These are phyloP conservation scores for Durotheca rogersii DNA, from an alignment of 495 filamentous ascomycete genomes.

Conservation along the genomic window DNA sequence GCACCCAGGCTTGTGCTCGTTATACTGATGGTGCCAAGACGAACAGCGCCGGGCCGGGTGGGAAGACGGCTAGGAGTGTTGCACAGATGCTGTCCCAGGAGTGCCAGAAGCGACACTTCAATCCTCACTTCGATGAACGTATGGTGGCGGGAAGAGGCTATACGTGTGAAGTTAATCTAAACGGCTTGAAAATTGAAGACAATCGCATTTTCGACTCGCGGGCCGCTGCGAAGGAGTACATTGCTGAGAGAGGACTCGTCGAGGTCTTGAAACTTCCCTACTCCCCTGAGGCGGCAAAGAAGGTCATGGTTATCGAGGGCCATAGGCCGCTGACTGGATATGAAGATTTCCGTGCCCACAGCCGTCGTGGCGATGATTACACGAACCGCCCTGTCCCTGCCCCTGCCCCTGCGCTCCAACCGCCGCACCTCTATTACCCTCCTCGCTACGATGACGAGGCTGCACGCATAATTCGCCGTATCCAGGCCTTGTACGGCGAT, in stretches of 20 bases:
- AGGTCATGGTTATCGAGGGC: no score
- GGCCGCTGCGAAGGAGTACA: constrained; percentile 1
- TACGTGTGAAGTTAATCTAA: constrained; percentile 20
- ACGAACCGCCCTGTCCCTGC: background rate
- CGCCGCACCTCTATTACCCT: no score
- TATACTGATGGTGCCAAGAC: background rate
- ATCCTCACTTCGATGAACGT: constrained; percentile 27
- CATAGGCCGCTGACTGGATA: no score
- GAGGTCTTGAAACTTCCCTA: background rate
- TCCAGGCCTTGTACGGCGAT: constrained; percentile 13
- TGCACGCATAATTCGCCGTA: no score
- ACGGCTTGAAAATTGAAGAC: constrained; percentile 1
- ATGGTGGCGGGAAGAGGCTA: constrained; percentile 1
- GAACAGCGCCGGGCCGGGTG: background rate
- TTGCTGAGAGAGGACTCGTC: constrained; percentile 16
- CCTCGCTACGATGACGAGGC: background rate
- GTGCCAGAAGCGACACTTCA: constrained; percentile 39
- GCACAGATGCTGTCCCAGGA: constrained; percentile 1
- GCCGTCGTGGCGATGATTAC: background rate
- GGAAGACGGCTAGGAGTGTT: background rate
- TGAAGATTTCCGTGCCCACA: background rate
- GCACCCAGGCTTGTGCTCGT: background rate
- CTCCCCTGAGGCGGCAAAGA: background rate
- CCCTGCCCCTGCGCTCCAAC: no score
- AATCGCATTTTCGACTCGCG: background rate